A percentile compares a stretch with the other conserved stretches of the same genome.
phyloP scores from a whole-genome alignment of 441 rosid genomes.

The Sinapis alba region DNA sequence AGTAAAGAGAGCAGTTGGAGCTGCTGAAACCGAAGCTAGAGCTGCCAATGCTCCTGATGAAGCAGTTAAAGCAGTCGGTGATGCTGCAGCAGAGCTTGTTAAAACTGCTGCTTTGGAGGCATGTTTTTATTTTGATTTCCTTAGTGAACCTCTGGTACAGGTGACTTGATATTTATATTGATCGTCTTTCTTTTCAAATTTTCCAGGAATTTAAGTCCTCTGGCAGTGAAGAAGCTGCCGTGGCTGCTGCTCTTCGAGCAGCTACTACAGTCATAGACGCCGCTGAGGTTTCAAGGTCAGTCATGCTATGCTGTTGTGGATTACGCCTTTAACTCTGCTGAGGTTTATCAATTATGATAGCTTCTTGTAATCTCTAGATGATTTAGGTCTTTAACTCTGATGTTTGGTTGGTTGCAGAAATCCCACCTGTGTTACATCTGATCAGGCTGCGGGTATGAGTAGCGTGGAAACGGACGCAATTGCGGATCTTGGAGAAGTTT shows the following conservation, averaged over 20 bases:
- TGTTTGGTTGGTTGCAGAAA: conserved; percentile 60
- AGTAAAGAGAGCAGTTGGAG: conserved; percentile 82
- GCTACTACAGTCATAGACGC: conserved; percentile 96
- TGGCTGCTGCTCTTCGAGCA: conserved; percentile 87
- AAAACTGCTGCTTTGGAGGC: conserved; percentile 74
- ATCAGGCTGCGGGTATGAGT: conserved; percentile 41
- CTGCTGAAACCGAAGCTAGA: conserved; percentile 98
- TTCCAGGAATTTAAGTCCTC: conserved; percentile 69
- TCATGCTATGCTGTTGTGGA: conserved; percentile 10
- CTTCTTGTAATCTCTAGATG: conserved; percentile 18
- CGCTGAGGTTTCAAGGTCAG: conserved; percentile 81
- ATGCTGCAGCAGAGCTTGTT: conserved; percentile 97
- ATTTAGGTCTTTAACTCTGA: conserved; percentile 34
- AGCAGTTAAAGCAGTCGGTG: conserved; percentile 94
- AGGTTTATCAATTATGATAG: conserved; percentile 8
- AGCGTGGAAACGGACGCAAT: conserved; percentile 44
- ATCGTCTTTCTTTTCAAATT: conserved; percentile 16
- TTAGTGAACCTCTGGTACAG: conserved; percentile 9
- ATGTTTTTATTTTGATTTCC: conserved; percentile 26
- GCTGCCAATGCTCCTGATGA: conserved; percentile 83
- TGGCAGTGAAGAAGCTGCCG: conserved; percentile 88
- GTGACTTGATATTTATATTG: conserved; percentile 19
- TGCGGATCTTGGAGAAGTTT: conserved; percentile 69
- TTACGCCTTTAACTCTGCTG: conserved; percentile 11
- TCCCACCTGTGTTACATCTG: conserved; percentile 39